Evolutionary conservation across 2,329 filamentous ascomycete species (phyloP), one percentile per base, ranked within the genome.

Genomic region (Phaeomoniella chlamydospora): DNA sequence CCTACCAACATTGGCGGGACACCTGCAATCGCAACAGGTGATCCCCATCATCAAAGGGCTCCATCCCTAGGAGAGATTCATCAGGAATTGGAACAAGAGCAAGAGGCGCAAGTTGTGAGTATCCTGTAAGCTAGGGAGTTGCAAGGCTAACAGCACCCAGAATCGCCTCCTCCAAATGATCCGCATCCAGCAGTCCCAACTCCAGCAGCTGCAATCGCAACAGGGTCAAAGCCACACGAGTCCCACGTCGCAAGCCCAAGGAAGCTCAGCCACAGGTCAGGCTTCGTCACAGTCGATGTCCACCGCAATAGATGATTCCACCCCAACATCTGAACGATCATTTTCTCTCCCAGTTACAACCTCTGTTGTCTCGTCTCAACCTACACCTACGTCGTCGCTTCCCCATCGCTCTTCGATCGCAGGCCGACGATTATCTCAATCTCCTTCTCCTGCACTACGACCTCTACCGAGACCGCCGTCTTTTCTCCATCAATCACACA

Each of bases 141-240:
- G n/a, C n/a, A n/a, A n/a, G n/a, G n/a, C n/a, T n/a, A n/a, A n/a
- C n/a, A n/a, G n/a, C 34, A 9, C 22, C 22, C 42, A 65, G 61
- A 67, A 67, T 40, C 60, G 64, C 32, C 56, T 67, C n/a, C 49
- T 67, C 18, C 59, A 59, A 39, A 62, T 64, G 56, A 67, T 67
- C 36, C 57, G 62, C 36, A 55, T 51, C 36, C 62, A 66, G 40
- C 64, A 67, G 45, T 43, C 50, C 10, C 62, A 67, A 41, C 48
- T 67, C 5, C 57, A 65, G 22, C 51, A 45, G 37, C 44, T 45
- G 31, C 49, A 51, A 34, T 51, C 50, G 34, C 49, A 53, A 31
- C 55, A 60, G 41, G 50, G 50, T 26, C 55, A 54, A 41, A 55
- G 52, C 18, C 55, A 49, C 31, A 34, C 32, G 14, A 15, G 14